Percentiles rank a stretch among this genome's conserved stretches.
Evolutionary conservation across 768 basidiomycete genomes (phyloP).

Genomic region (Rhodotorula diobovata): DNA sequence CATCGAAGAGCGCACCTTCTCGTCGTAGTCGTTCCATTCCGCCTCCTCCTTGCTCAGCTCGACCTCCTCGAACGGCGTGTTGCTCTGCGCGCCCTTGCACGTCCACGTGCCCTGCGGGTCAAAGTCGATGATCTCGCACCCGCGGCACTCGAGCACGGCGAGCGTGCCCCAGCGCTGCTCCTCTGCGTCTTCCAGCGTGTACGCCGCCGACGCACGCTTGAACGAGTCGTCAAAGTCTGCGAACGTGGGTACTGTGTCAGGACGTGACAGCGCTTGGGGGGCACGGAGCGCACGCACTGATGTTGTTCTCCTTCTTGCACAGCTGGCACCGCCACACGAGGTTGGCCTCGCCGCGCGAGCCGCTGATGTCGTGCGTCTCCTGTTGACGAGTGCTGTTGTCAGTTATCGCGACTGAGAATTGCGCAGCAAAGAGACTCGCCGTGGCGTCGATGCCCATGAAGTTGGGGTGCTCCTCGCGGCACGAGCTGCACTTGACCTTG

Average conservation of each 20-base stretch:
- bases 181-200: constrained; percentile 59
- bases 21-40: constrained; percentile 85
- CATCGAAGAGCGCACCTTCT: constrained; percentile 59
- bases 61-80: constrained; percentile 54
- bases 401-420: background rate
- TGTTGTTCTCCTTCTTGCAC: constrained; percentile 65
- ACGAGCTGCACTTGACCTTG: constrained; percentile 38
- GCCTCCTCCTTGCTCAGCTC: constrained; percentile 51
- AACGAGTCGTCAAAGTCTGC: constrained; percentile 41
- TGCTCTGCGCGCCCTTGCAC: constrained; percentile 60
- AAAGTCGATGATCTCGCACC: constrained; percentile 74
- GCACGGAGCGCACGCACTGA: constrained; percentile 7
- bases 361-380: constrained; percentile 37
- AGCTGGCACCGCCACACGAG: constrained; percentile 42
- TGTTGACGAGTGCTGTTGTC: background rate
- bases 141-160: constrained; percentile 74
- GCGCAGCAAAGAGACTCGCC: constrained; percentile 1
- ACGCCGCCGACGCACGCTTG: constrained; percentile 45
- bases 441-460: constrained; percentile 37
- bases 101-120: constrained; percentile 79
- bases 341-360: constrained; percentile 43
- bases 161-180: constrained; percentile 58
- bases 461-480: constrained; percentile 42
- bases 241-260: background rate
- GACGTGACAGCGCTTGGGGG: background rate